Conservation (phyloP, 768 basidiomycete species). For the Serendipita sp. region DNA sequence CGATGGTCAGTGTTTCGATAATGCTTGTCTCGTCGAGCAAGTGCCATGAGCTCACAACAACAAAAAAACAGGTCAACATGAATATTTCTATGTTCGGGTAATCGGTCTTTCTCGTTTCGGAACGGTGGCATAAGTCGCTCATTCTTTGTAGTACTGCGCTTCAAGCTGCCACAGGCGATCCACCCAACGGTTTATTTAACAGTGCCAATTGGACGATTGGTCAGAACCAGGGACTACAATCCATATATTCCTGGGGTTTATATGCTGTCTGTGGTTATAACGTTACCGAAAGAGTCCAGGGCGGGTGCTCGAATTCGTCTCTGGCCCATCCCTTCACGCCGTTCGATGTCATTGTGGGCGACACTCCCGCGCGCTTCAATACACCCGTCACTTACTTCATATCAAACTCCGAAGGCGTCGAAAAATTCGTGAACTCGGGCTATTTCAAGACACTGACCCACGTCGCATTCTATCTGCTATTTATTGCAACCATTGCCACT, state of each 20-base stretch:
- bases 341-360: conserved; percentile 43
- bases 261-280: conserved; percentile 62
- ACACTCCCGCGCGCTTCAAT: conserved; percentile 44
- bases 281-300: conserved; percentile 33
- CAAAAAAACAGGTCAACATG: conserved; percentile 36
- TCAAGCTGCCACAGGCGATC: conserved; percentile 33
- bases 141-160: conserved; percentile 18
- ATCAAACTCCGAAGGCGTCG: conserved; percentile 23
- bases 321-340: conserved; percentile 46
- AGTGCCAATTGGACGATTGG: conserved; percentile 49
- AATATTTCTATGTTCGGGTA: conserved; percentile 61
- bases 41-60: not conserved
- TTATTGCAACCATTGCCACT: conserved; percentile 54
- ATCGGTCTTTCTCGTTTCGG: conserved; percentile 14
- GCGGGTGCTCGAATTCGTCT: conserved; percentile 47
- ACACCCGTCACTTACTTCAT: conserved; percentile 20
- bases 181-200: conserved; percentile 50
- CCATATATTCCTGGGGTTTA: conserved; percentile 61
- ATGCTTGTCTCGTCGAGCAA: not conserved
- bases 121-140: not conserved
- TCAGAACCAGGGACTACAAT: conserved; percentile 41
- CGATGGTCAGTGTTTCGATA: conserved; percentile 38
- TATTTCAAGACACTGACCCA: conserved; percentile 48
- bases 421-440: conserved; percentile 40
- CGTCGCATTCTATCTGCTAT: conserved; percentile 59